Evolutionary conservation across 2,329 filamentous ascomycete genomes (phyloP), one percentile per base, ranked within the genome.

Genomic region (Claviceps cyperi): DNA sequence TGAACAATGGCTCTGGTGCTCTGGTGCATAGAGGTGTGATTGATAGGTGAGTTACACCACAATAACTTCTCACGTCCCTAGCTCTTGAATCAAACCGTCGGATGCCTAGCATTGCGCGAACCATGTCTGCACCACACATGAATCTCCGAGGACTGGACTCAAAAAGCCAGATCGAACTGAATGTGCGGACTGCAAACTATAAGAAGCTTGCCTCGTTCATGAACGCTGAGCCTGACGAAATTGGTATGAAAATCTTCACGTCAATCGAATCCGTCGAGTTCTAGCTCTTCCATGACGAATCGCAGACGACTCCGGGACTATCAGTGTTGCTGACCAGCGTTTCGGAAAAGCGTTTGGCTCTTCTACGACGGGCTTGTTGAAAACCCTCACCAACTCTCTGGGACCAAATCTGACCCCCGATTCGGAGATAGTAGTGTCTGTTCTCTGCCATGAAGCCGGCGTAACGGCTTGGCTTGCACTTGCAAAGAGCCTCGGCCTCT

Each of bases 361-460:
- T 0, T 86, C 85, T 2, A 86, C 85, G 0, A 90, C 86, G 0
- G 84, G 88, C 60, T 74, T 89, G 9, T 78, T 88, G 57, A 78
- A 84, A 55, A 90, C 89, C 60, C 73, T 89, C 78, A 0, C 70
- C 70, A 21, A 68, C 76, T 2, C 64, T 83, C 5, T 57, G 62
- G 11, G 59, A 58, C 43, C 43, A 35, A 24, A 68, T 11, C 61
- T 69, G 2, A 78, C 17, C 9, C 4, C 32, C 1, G 49, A 48
- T 21, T 36, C 21, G 52, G 83, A 87, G 59, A 73, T 91, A 46
- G 69, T 92, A 53, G 60, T 90, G 11, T 87, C 84, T 0, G 75
- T 75, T 51, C 69, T 88, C 50, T 85, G 90, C 62, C 85, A 91
- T 59, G 86, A 90, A 66, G 81, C 85, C 38, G 88, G 89, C 60